Conservation (phyloP, 306 rosid genomes). For the Cercis canadensis region DNA sequence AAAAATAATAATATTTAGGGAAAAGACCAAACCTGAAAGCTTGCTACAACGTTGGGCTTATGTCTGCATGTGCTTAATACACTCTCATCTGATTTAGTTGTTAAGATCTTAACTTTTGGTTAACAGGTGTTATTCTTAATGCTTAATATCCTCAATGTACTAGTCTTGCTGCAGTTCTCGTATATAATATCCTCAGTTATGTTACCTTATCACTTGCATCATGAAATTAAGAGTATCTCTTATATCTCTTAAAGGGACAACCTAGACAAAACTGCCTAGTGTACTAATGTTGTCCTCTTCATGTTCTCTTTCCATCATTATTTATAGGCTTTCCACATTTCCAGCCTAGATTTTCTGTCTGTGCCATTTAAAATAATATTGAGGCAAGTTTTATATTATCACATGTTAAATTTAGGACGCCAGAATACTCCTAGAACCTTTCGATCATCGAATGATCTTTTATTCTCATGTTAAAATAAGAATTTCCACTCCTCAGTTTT, state of each 20-base stretch:
- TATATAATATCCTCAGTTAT: neutral
- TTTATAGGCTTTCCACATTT: neutral
- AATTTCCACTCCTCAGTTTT: neutral
- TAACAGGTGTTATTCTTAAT: too few species aligned
- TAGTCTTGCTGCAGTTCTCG: neutral
- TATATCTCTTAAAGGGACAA: neutral
- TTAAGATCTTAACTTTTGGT: too few species aligned
- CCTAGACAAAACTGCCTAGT: neutral
- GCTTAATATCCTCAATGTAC: neutral
- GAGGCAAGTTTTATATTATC: too few species aligned
- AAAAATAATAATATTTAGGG: neutral
- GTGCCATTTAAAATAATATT: neutral
- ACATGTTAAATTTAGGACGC: neutral
- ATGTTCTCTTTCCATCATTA: too few species aligned
- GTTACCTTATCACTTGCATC: too few species aligned
- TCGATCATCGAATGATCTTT: neutral
- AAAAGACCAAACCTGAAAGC: too few species aligned
- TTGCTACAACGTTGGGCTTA: too few species aligned
- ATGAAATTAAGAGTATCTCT: too few species aligned
- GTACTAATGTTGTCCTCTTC: neutral
- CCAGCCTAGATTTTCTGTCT: slow-evolving; percentile 2
- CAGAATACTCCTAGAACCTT: too few species aligned
- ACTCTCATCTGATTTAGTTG: too few species aligned
- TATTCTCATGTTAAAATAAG: neutral
- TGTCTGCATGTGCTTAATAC: too few species aligned